Percentiles rank a stretch among this genome's conserved stretches.
Evolutionary conservation across 2,329 filamentous ascomycete genomes (phyloP).

Genomic region (Aspergillus quadrilineatus): DNA sequence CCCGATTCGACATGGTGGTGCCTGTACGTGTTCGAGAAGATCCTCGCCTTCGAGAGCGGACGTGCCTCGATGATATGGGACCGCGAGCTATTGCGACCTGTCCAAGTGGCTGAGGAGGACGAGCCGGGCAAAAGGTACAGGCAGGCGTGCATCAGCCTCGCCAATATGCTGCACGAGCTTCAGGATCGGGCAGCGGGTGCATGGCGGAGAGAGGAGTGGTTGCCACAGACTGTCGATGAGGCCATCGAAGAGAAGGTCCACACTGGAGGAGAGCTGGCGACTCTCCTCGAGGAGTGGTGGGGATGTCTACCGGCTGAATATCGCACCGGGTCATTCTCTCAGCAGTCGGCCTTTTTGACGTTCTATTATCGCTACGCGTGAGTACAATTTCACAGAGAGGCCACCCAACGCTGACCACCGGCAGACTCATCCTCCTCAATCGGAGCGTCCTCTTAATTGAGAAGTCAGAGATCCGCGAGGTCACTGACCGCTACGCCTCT

Average conservation of each 20-base stretch:
- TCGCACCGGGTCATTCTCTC: not conserved
- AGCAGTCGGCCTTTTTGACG: not conserved
- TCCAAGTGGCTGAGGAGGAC: not conserved
- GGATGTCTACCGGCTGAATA: not conserved
- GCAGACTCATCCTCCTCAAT: not conserved
- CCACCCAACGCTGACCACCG: not conserved
- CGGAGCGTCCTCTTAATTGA: constrained; percentile 2
- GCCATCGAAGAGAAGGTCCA: constrained; percentile 6
- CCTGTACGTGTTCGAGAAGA: constrained; percentile 9
- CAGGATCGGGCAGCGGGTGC: constrained; percentile 2
- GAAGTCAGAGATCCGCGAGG: not conserved
- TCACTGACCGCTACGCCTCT: not conserved
- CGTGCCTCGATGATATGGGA: constrained; percentile 2
- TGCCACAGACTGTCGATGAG: constrained; percentile 6
- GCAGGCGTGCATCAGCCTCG: not conserved
- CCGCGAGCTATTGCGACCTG: not conserved
- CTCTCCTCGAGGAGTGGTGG: not conserved
- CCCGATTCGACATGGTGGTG: constrained; percentile 2
- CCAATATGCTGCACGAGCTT: constrained; percentile 4
- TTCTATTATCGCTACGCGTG: constrained; percentile 9
- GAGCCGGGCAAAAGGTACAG: not conserved
- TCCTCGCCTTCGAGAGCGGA: constrained; percentile 7
- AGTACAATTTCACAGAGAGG: not conserved
- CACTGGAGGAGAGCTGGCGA: constrained; percentile 2
- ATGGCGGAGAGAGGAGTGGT: constrained; percentile 9